Evolutionary conservation across 2,329 filamentous ascomycete genomes (phyloP).

Genomic region (Eurotiales sp.): DNA sequence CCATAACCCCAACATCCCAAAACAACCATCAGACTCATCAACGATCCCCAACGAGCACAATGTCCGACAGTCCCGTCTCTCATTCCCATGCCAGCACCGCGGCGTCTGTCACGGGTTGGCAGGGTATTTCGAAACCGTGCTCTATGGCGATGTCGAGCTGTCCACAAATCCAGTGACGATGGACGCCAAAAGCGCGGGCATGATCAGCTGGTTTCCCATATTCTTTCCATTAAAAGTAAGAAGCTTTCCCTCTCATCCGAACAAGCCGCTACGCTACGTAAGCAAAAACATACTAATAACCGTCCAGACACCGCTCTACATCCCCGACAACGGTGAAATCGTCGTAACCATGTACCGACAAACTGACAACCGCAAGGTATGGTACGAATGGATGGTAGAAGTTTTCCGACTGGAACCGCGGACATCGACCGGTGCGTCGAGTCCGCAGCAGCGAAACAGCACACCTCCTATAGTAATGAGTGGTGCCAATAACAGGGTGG

Average conservation of each 20-base stretch:
- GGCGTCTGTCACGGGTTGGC: conserved; percentile 87
- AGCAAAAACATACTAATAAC: too few species aligned
- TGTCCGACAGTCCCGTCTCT: conserved; percentile 70
- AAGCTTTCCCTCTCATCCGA: conserved; percentile 7
- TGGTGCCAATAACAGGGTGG: conserved; percentile 21
- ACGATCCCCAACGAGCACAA: conserved; percentile 86
- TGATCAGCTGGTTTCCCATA: conserved; percentile 99
- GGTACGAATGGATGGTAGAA: conserved; percentile 98
- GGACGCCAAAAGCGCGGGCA: conserved; percentile 87
- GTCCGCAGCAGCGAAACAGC: conserved; percentile 10
- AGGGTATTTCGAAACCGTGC: conserved; percentile 94
- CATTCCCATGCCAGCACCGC: conserved; percentile 72
- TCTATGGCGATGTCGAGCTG: conserved; percentile 81
- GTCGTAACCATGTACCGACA: conserved; percentile 94
- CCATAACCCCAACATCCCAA: conserved; percentile 36
- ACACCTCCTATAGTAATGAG: conserved; percentile 26
- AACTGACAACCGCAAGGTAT: conserved; percentile 91
- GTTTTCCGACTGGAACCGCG: conserved; percentile 56
- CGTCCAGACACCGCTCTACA: conserved; percentile 80
- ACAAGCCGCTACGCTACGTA: neutral
- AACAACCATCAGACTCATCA: conserved; percentile 28
- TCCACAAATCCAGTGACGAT: conserved; percentile 92
- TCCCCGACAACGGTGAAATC: conserved; percentile 79
- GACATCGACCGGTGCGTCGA: conserved; percentile 11
- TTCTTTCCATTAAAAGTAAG: conserved; percentile 92